phyloP scores from a whole-genome alignment of 257 asterid genomes.

The Primulina eburnea region DNA sequence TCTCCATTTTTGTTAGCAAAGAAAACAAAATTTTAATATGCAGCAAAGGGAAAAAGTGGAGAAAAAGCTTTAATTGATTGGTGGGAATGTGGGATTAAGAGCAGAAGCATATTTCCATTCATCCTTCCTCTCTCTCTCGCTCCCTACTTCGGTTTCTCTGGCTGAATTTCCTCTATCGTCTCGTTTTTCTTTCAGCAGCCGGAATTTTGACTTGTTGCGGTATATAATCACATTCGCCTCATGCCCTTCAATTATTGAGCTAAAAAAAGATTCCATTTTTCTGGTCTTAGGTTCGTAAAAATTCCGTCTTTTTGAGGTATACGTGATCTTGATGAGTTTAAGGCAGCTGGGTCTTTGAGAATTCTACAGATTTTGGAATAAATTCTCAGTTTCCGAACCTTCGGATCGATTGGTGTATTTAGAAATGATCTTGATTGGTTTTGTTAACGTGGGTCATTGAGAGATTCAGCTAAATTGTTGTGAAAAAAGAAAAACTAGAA shows the following conservation, averaged over 20 bases:
- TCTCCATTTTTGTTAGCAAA: no score
- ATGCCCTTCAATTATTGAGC: constrained; percentile 7
- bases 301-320: neutral
- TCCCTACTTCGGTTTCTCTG: constrained; percentile 16
- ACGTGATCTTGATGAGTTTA: constrained; percentile 18
- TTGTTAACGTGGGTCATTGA: neutral
- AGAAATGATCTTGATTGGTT: constrained; percentile 1
- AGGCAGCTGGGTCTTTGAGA: neutral
- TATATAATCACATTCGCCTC: neutral
- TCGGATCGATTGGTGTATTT: neutral
- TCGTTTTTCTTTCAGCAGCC: neutral
- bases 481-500: neutral
- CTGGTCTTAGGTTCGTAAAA: constrained; percentile 12
- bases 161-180: constrained; percentile 13
- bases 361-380: constrained; percentile 5
- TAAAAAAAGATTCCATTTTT: neutral
- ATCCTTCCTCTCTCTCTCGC: neutral
- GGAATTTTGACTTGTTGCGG: neutral
- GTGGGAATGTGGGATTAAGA: no score
- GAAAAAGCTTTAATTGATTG: no score
- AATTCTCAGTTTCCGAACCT: neutral
- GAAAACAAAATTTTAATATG: no score
- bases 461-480: constrained; percentile 17
- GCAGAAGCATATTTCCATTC: constrained; percentile 9
- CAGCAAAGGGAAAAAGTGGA: no score